Evolutionary conservation across 352 stramenopile genomes (phyloP).

Genomic region (Globisporangium sylvaticum): DNA sequence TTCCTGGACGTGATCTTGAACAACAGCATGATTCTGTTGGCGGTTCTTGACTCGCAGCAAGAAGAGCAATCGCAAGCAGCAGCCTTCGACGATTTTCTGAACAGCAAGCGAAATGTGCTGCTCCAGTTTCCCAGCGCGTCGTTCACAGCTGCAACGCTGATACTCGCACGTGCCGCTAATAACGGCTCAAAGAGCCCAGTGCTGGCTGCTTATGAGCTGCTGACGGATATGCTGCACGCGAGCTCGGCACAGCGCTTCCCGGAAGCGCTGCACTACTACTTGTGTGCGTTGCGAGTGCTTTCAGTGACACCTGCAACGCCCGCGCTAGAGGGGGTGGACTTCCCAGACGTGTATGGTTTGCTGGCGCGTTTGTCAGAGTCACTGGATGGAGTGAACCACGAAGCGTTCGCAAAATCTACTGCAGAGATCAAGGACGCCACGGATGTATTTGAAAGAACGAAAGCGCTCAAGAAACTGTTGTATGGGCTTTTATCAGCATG

Average conservation of each 20-base stretch:
- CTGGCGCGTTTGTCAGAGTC: conserved; percentile 26
- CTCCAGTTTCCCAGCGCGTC: conserved; percentile 1
- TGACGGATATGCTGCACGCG: conserved; percentile 9
- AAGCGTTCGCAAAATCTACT: conserved; percentile 24
- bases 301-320: neutral
- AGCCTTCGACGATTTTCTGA: conserved; percentile 7
- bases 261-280: conserved; percentile 14
- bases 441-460: conserved; percentile 29
- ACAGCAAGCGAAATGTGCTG: neutral
- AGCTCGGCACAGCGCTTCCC: conserved; percentile 5
- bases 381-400: conserved; percentile 17
- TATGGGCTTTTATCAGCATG: conserved; percentile 29
- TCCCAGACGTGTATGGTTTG: conserved; percentile 11
- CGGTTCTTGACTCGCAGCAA: neutral
- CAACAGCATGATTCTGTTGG: conserved; percentile 14
- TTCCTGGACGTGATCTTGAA: conserved; percentile 12
- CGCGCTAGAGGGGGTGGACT: neutral
- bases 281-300: neutral
- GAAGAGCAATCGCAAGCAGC: neutral
- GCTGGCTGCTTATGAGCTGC: neutral
- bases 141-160: conserved; percentile 10
- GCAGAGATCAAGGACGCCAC: conserved; percentile 24
- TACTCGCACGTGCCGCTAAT: neutral
- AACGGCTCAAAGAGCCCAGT: neutral
- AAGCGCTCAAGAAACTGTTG: conserved; percentile 29